Evolutionary conservation across 2,329 filamentous ascomycete species (phyloP).

Genomic region (Aschersonia sp.): DNA sequence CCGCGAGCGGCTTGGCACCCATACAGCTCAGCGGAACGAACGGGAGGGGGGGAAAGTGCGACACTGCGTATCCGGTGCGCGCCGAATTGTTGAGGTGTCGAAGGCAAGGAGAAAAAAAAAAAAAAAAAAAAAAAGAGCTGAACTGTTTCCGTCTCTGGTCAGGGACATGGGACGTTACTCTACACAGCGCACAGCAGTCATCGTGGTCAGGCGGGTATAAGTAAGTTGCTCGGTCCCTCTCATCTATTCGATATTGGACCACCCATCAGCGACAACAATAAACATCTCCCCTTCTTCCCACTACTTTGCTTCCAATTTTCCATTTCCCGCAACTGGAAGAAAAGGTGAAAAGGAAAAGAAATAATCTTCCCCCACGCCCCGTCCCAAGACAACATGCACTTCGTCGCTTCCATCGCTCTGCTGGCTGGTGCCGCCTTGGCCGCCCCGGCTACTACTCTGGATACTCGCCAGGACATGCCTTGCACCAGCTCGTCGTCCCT

Average conservation of each 20-base stretch:
- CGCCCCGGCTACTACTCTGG: slow-evolving; percentile 7
- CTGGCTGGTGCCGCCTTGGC: slow-evolving; percentile 11
- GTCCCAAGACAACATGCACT: slow-evolving; percentile 3
- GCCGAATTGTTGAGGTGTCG: neutral
- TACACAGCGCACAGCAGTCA: neutral
- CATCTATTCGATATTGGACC: neutral
- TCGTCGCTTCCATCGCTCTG: slow-evolving; percentile 8
- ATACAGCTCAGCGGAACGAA: neutral
- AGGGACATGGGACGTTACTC: neutral
- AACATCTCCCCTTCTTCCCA: neutral
- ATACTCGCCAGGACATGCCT: slow-evolving; percentile 1
- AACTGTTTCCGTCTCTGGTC: neutral
- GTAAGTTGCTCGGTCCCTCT: neutral
- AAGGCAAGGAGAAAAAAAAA: neutral
- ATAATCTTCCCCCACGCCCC: too few relatives aligned
- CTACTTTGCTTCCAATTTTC: neutral
- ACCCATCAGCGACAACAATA: neutral
- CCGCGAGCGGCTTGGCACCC: too few relatives aligned
- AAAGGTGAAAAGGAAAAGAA: too few relatives aligned
- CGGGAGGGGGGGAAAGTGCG: neutral
- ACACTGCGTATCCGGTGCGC: neutral
- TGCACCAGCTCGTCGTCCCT: slow-evolving; percentile 10
- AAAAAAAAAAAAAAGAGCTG: neutral
- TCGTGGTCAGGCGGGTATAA: neutral
- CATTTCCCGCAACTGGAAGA: neutral